Base-by-base conservation (phyloP, 2,329 filamentous ascomycete species). In the Sporothrix inflata region DNA sequence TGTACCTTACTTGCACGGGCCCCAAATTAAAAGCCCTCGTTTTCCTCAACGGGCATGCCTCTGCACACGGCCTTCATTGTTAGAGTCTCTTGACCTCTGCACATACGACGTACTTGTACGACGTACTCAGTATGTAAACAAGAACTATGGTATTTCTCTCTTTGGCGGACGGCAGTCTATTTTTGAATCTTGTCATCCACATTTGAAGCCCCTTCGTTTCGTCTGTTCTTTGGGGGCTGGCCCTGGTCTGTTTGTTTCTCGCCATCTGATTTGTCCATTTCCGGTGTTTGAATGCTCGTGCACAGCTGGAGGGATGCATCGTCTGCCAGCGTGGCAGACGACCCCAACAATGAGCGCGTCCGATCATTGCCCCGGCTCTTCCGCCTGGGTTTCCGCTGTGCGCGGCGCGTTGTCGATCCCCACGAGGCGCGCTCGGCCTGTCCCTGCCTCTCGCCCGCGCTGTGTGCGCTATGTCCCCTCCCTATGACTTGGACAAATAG, bases 391-490 rank as follows among this genome's bases (percentile, higher is more conserved):
- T 42, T 27, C 61, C 42, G 16, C 40, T 47, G 40, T 27, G 40
- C 24, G 42, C 27, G 24, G 24, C 14, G 55, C 19, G 34, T n/a
- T 68, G 65, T 68, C 65, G 47, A 68, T 68, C 65, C 19, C 65
- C 65, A 68, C 65, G 47, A 68, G 65, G 65, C 42, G 40, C 42
- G 63, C 63, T 67, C 63, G 63, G 63, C n/a, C 63, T 49, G 21
- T 51, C 27, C 51, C n/a, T 55, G 7, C 30, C 6, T 51, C 19
- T 51, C 19, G 19, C n/a, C 19, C 24, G 55, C 55, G 16, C 14
- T 40, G 55, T 40, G 55, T 21, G 55, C 55, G 30, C 34, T 61
- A 5, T 61, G 27, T 61, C 55, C 55, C 16, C 55, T 55, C 21
- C 27, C 14, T 55, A 9, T 55, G 53, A 30, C 11, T 30, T 55